These are phyloP conservation scores for peach (Prunus persica) DNA, from an alignment of 306 rosid genomes.

Conservation along the genomic window Prunus_persica_NCBIv2 NC_034012.1:251001-251500, in stretches of 20 bases:
- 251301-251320: neutral
- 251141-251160: slow-evolving; percentile 10
- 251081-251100: neutral
- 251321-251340: neutral
- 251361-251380: neutral
- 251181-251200: slow-evolving; percentile 24
- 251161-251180: slow-evolving; percentile 1
- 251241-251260: slow-evolving; percentile 5
- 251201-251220: slow-evolving; percentile 46
- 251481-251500: no score
- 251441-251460: neutral
- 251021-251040: slow-evolving; percentile 41
- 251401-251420: no score
- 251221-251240: slow-evolving; percentile 23
- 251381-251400: neutral
- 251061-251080: slow-evolving; percentile 1
- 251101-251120: neutral
- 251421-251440: neutral
- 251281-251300: neutral
- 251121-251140: neutral
- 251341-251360: neutral
- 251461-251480: no score
- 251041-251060: slow-evolving; percentile 15
- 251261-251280: neutral
- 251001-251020: slow-evolving; percentile 37